A percentile compares a stretch with the other conserved stretches of the same genome.
Evolutionary conservation across 495 filamentous ascomycete genomes (phyloP).

Genomic region (Zalerion maritima): DNA sequence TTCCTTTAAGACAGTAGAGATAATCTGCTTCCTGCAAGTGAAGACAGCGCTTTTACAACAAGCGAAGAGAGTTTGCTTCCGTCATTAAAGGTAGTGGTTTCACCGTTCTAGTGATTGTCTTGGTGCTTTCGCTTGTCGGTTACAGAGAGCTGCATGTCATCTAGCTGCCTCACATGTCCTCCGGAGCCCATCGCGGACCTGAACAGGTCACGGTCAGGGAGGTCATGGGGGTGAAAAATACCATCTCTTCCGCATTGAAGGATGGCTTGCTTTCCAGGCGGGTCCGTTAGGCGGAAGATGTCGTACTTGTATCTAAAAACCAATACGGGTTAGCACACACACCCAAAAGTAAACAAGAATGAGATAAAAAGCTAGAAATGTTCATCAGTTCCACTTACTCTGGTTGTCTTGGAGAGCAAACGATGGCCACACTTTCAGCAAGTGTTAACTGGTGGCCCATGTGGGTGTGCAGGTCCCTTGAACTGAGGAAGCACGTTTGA

Average conservation of each 20-base stretch:
- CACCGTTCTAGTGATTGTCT: too few relatives aligned
- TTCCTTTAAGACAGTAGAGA: too few relatives aligned
- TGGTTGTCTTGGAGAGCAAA: conserved; percentile 74
- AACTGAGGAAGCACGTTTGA: conserved; percentile 97
- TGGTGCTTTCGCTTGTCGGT: too few relatives aligned
- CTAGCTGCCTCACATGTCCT: too few relatives aligned
- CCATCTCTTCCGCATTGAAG: conserved; percentile 58
- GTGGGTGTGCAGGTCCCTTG: conserved; percentile 84
- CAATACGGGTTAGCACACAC: conserved; percentile 8
- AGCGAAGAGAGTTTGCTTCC: too few relatives aligned
- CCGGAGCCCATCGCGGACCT: too few relatives aligned
- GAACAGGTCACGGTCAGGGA: too few relatives aligned
- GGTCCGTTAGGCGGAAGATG: conserved; percentile 82
- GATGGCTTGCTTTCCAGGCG: conserved; percentile 71
- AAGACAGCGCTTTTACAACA: too few relatives aligned
- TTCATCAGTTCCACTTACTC: conserved; percentile 47
- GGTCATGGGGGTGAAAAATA: conserved; percentile 79
- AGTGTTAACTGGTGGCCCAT: conserved; percentile 87
- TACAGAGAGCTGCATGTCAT: too few relatives aligned
- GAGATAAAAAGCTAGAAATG: not conserved
- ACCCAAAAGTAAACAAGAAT: conserved; percentile 1
- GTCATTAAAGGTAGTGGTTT: too few relatives aligned
- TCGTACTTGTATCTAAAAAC: conserved; percentile 49
- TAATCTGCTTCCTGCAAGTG: too few relatives aligned
- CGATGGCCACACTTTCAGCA: conserved; percentile 89